phyloP scores from a whole-genome alignment of 1,284 basidiomycete genomes.

The Apiotrichum mycotoxinovorans region DNA sequence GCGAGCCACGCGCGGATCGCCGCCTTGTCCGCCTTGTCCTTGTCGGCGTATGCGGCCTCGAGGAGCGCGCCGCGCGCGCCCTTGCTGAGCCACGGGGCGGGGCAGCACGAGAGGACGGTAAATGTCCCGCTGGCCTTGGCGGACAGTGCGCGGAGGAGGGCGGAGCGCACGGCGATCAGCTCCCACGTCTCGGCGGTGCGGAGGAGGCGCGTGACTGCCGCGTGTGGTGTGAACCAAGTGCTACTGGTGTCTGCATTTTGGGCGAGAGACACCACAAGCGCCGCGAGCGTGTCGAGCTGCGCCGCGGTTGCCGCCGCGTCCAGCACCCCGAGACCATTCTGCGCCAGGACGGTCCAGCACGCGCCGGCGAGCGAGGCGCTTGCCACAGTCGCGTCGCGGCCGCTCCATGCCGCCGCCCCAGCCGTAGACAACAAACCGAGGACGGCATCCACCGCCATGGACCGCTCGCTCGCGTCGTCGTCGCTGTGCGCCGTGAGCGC shows the following conservation, averaged over 20 bases:
- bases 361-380: conserved; percentile 16
- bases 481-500: conserved; percentile 6
- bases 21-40: background rate
- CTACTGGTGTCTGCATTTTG: too few relatives aligned
- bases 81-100: conserved; percentile 17
- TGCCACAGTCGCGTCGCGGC: conserved; percentile 12
- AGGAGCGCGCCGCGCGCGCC: conserved; percentile 14
- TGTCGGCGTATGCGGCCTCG: conserved; percentile 16
- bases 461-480: background rate
- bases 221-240: background rate
- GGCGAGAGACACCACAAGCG: conserved; percentile 5
- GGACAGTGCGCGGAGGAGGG: conserved; percentile 15
- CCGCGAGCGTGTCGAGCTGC: conserved; percentile 15
- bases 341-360: conserved; percentile 24
- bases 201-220: conserved; percentile 9
- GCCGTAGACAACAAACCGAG: conserved; percentile 6
- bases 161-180: conserved; percentile 10
- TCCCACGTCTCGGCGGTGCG: conserved; percentile 19
- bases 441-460: conserved; percentile 9
- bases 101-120: conserved; percentile 14
- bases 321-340: conserved; percentile 23
- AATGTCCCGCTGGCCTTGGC: conserved; percentile 7
- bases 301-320: conserved; percentile 8
- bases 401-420: conserved; percentile 7
- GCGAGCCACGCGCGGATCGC: conserved; percentile 21